Percentiles rank a stretch among this genome's conserved stretches.
Conservation (phyloP, 306 rosid genomes). For the Neltuma alba region DNA sequence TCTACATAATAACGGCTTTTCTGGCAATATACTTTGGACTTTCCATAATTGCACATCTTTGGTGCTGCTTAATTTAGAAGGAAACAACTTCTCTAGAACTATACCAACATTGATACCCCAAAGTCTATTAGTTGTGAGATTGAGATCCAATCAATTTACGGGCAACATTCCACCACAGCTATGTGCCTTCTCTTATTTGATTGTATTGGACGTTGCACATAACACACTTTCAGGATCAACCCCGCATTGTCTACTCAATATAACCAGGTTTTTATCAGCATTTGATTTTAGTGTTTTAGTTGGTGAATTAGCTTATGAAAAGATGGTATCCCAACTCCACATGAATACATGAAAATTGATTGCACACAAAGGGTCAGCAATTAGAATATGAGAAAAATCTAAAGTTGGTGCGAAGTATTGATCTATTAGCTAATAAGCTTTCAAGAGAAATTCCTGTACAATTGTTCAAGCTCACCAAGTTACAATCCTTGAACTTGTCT, state of each 20-base stretch:
- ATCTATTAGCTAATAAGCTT: neutral
- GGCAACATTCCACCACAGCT: neutral
- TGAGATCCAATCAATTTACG: neutral
- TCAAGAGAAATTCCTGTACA: neutral
- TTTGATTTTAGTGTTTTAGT: too few species aligned
- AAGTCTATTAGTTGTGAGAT: neutral
- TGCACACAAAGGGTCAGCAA: neutral
- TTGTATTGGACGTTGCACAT: neutral
- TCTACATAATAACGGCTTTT: neutral
- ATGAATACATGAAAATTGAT: neutral
- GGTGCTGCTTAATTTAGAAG: neutral
- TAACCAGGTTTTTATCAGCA: too few species aligned
- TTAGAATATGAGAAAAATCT: neutral
- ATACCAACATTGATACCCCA: neutral
- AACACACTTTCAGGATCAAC: neutral
- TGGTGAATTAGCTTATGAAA: too few species aligned
- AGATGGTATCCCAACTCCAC: neutral
- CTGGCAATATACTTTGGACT: neutral
- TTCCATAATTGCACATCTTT: neutral
- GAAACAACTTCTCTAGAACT: neutral
- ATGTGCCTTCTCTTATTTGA: neutral
- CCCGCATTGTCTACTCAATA: neutral
- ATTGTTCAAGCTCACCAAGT: neutral
- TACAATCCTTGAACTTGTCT: neutral
- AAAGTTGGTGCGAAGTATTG: neutral